These are phyloP conservation scores for Stagonosporopsis tanaceti DNA, from an alignment of 2,329 filamentous ascomycete species.

Conservation along the genomic window DNA sequence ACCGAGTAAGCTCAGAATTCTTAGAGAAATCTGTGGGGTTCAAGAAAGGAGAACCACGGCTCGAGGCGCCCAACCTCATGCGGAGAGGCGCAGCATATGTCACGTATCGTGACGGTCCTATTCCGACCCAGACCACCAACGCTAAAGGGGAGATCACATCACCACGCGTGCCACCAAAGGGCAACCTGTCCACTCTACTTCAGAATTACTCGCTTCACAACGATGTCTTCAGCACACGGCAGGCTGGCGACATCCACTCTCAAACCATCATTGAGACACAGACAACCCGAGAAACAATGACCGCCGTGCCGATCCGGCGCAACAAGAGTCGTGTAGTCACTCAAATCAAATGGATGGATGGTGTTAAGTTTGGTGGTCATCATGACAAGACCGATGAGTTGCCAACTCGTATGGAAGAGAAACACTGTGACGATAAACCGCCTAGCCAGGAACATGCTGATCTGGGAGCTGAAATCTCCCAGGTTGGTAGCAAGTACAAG, in stretches of 20 bases:
- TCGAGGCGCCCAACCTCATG: conserved; percentile 74
- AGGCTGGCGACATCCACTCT: conserved; percentile 12
- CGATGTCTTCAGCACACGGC: conserved; percentile 19
- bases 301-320: conserved; percentile 59
- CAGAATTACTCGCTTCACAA: conserved; percentile 32
- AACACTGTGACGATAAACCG: conserved; percentile 26
- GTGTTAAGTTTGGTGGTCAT: conserved; percentile 65
- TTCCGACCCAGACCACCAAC: conserved; percentile 26
- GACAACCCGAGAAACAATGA: conserved; percentile 52
- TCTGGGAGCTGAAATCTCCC: conserved; percentile 67
- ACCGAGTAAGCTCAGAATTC: conserved; percentile 72
- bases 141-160: conserved; percentile 29
- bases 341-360: conserved; percentile 71
- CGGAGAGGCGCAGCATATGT: conserved; percentile 86
- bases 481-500: conserved; percentile 67
- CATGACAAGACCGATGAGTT: conserved; percentile 36
- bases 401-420: conserved; percentile 23
- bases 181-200: conserved; percentile 38
- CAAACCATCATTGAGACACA: conserved; percentile 16
- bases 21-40: conserved; percentile 74
- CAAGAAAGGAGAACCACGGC: conserved; percentile 71
- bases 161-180: conserved; percentile 31
- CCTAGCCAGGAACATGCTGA: conserved; percentile 55
- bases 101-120: conserved; percentile 72
- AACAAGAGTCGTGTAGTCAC: conserved; percentile 61